Evolutionary conservation across 768 basidiomycete species (phyloP).

Genomic region (Termitomyces sp.): DNA sequence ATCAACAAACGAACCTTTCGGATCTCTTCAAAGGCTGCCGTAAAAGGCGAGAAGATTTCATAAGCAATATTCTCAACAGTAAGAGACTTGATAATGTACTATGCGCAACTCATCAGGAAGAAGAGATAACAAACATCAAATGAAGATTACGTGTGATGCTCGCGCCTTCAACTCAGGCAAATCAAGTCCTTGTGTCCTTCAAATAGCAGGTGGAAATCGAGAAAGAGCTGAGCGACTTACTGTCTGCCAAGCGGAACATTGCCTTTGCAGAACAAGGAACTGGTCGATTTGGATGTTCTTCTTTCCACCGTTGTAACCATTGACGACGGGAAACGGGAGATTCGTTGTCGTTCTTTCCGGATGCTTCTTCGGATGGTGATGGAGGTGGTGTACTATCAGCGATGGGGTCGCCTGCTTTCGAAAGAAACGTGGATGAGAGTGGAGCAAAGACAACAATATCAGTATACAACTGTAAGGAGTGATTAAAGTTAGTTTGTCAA

Average conservation of each 20-base stretch:
- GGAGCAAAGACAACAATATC: constrained; percentile 83
- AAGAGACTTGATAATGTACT: constrained; percentile 76
- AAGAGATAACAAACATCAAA: neutral
- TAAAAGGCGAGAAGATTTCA: constrained; percentile 84
- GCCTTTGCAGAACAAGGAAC: constrained; percentile 81
- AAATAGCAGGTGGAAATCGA: neutral
- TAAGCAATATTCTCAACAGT: constrained; percentile 78
- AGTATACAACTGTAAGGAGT: constrained; percentile 66
- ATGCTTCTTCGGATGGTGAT: constrained; percentile 21
- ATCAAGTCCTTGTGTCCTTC: constrained; percentile 51
- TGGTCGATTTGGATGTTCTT: constrained; percentile 54
- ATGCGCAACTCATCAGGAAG: neutral
- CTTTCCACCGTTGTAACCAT: constrained; percentile 73
- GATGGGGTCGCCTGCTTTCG: constrained; percentile 20
- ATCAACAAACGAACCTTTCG: constrained; percentile 46
- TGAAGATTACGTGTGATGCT: constrained; percentile 46
- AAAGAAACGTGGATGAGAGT: constrained; percentile 62
- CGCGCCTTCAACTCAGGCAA: constrained; percentile 67
- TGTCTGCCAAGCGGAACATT: constrained; percentile 77
- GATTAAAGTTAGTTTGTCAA: neutral
- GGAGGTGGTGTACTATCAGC: constrained; percentile 20
- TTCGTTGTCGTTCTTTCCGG: constrained; percentile 16
- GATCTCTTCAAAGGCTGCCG: constrained; percentile 76
- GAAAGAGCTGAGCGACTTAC: constrained; percentile 35
- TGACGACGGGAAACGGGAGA: constrained; percentile 37